A percentile compares a stretch with the other conserved stretches of the same genome.
phyloP scores from a whole-genome alignment of 805 yeast genomes.

The Nakazawaea holstii region DNA sequence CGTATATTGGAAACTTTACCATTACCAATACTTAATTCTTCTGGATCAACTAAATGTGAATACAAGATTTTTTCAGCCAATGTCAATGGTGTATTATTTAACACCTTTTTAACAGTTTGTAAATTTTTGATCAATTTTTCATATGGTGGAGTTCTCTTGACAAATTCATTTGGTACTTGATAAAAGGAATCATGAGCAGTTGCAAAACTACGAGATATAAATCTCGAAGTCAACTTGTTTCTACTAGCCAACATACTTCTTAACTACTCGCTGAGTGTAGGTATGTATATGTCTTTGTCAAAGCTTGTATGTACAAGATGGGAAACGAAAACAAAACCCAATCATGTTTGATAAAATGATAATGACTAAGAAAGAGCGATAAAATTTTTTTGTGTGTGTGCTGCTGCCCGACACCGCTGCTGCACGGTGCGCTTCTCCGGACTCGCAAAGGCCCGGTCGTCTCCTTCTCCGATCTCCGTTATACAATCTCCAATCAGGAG shows the following conservation, averaged over 20 bases:
- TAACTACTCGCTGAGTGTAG: too few relatives aligned
- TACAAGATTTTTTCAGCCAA: conserved; percentile 93
- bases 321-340: not conserved
- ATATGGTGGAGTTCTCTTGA: conserved; percentile 84
- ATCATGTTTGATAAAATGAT: conserved; percentile 6
- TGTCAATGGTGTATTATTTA: conserved; percentile 61
- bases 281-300: too few relatives aligned
- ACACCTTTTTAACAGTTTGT: conserved; percentile 27
- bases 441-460: not conserved
- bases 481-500: too few relatives aligned
- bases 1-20: conserved; percentile 41
- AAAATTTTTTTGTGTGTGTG: not conserved
- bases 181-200: conserved; percentile 5
- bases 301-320: too few relatives aligned
- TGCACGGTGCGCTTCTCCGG: not conserved
- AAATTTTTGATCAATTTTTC: conserved; percentile 65
- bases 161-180: conserved; percentile 54
- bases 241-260: not conserved
- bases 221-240: not conserved
- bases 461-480: too few relatives aligned
- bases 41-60: conserved; percentile 93
- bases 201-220: not conserved
- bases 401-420: not conserved
- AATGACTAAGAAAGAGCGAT: conserved; percentile 5
- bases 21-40: conserved; percentile 64